phyloP scores from a whole-genome alignment of 2,329 filamentous ascomycete genomes.

The Rugonectria rugulosa region DNA sequence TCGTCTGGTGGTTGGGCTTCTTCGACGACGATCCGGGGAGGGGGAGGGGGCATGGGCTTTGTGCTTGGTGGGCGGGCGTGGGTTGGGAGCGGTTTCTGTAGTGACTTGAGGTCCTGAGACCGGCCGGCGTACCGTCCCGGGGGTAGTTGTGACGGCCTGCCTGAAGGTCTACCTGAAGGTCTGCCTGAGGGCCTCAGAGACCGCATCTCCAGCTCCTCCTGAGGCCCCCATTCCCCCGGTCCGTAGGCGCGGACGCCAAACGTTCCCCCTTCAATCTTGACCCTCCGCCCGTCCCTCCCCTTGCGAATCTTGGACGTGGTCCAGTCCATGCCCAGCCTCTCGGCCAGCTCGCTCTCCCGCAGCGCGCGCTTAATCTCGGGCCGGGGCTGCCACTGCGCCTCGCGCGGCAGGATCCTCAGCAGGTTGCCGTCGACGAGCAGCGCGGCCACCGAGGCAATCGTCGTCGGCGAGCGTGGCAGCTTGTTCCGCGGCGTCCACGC shows the following conservation, averaged over 20 bases:
- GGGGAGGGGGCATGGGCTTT: neutral
- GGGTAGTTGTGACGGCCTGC: no score
- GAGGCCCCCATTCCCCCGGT: slow-evolving; percentile 19
- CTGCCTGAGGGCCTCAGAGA: slow-evolving; percentile 21
- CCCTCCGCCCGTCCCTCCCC: slow-evolving; percentile 22
- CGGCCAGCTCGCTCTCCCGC: slow-evolving; percentile 17
- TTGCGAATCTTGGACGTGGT: slow-evolving; percentile 10
- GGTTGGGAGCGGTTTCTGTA: slow-evolving; percentile 7
- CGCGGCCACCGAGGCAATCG: slow-evolving; percentile 47
- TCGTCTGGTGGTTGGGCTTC: slow-evolving; percentile 1
- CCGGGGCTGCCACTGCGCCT: slow-evolving; percentile 36
- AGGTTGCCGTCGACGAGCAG: slow-evolving; percentile 49
- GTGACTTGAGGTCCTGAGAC: neutral
- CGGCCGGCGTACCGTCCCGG: neutral
- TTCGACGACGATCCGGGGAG: neutral
- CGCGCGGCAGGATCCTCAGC: slow-evolving; percentile 34
- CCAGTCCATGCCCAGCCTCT: slow-evolving; percentile 33
- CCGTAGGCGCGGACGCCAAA: slow-evolving; percentile 33
- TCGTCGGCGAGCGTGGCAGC: slow-evolving; percentile 43
- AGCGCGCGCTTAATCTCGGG: slow-evolving; percentile 29
- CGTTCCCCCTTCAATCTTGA: slow-evolving; percentile 25
- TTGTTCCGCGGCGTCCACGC: slow-evolving; percentile 33
- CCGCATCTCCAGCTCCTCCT: slow-evolving; percentile 36
- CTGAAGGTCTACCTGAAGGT: neutral
- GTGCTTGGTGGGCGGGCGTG: neutral